Conservation (phyloP, 164 flowering plant species). For the Stephania japonica region DNA sequence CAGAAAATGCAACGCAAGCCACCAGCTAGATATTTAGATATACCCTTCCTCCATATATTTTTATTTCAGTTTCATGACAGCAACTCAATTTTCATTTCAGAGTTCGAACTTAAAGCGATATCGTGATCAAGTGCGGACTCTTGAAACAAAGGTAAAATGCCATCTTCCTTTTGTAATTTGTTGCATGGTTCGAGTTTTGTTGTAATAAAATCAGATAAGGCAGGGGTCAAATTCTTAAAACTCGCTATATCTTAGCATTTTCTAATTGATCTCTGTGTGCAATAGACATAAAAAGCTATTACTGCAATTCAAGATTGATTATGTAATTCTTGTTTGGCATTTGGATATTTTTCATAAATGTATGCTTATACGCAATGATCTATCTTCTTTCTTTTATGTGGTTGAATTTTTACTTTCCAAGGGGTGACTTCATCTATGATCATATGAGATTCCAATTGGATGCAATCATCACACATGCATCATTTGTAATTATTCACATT, state of each 20-base stretch:
- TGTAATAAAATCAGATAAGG: no score
- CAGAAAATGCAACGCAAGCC: background rate
- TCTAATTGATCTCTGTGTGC: background rate
- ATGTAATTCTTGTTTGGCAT: background rate
- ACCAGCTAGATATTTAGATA: background rate
- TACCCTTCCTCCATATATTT: background rate
- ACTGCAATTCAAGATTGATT: background rate
- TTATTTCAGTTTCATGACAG: background rate
- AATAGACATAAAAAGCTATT: background rate
- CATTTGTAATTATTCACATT: no score
- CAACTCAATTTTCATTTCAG: conserved; percentile 28
- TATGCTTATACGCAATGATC: no score
- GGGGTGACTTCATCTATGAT: no score
- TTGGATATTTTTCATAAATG: background rate
- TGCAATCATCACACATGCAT: no score
- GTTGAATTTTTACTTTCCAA: no score
- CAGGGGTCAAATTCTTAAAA: background rate
- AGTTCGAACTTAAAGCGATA: conserved; percentile 53
- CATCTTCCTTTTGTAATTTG: background rate
- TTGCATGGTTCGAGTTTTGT: background rate
- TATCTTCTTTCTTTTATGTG: no score
- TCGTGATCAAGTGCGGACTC: conserved; percentile 59
- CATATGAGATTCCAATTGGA: no score
- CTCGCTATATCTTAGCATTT: background rate
- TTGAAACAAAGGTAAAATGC: conserved; percentile 63